Evolutionary conservation across 139 green algal species (phyloP).

Genomic region (Chlamydomonas schloesseri): DNA sequence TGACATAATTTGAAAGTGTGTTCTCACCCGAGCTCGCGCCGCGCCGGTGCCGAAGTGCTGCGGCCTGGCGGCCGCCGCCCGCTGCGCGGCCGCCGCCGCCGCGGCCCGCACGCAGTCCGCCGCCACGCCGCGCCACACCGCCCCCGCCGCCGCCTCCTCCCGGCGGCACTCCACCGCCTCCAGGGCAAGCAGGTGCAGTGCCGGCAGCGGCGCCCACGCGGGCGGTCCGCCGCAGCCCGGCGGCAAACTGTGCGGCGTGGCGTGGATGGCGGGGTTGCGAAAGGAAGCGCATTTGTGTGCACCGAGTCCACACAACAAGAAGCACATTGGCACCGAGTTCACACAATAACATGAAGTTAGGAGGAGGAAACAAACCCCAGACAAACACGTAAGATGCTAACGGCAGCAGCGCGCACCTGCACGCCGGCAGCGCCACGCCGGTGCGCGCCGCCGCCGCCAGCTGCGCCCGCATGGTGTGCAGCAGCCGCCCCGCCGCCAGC

Average conservation of each 20-base stretch:
- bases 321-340: too few relatives aligned
- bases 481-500: background rate
- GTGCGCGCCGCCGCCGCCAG: background rate
- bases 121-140: background rate
- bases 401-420: background rate
- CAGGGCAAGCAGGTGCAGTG: background rate
- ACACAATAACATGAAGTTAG: too few relatives aligned
- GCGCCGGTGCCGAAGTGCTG: too few relatives aligned
- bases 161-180: background rate
- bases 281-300: too few relatives aligned
- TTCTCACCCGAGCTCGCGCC: too few relatives aligned
- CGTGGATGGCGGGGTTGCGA: background rate
- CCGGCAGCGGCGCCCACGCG: background rate
- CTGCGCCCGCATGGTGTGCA: background rate
- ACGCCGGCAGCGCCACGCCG: slow-evolving; percentile 5
- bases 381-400: too few relatives aligned
- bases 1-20: too few relatives aligned
- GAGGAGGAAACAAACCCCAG: too few relatives aligned
- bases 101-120: background rate
- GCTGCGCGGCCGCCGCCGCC: background rate
- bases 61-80: too few relatives aligned
- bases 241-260: background rate
- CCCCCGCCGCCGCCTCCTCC: too few relatives aligned
- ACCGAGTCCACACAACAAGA: too few relatives aligned
- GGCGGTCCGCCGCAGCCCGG: background rate